Conservation (phyloP, 2,329 filamentous ascomycete genomes). For the Hymenoscyphus albidus region DNA sequence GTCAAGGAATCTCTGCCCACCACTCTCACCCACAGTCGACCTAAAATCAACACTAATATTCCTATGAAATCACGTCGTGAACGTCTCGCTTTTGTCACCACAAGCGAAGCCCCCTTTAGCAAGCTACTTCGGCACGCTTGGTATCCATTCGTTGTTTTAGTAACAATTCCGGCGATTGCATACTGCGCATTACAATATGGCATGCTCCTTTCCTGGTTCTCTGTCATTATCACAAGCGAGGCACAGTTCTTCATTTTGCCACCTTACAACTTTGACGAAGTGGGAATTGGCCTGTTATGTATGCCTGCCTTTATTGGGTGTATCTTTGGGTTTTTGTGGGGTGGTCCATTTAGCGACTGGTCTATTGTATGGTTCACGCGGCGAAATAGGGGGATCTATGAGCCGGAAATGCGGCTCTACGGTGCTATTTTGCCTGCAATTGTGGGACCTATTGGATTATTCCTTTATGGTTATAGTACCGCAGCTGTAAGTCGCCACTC, state of each 20-base stretch:
- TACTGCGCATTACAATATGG: slow-evolving; percentile 39
- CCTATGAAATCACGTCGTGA: slow-evolving; percentile 42
- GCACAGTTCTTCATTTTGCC: slow-evolving; percentile 37
- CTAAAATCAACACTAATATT: slow-evolving; percentile 25
- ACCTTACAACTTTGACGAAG: slow-evolving; percentile 40
- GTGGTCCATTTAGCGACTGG: slow-evolving; percentile 38
- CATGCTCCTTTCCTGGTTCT: slow-evolving; percentile 37
- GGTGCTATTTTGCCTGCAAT: slow-evolving; percentile 8
- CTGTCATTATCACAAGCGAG: slow-evolving; percentile 37
- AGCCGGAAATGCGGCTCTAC: slow-evolving; percentile 44
- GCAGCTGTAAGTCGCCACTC: slow-evolving; percentile 4
- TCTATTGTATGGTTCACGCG: slow-evolving; percentile 36
- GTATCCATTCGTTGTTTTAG: slow-evolving; percentile 38
- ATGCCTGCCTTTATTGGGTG: slow-evolving; percentile 40
- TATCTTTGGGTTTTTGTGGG: slow-evolving; percentile 34
- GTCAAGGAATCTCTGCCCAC: neutral
- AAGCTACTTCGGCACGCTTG: slow-evolving; percentile 36
- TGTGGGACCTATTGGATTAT: slow-evolving; percentile 11
- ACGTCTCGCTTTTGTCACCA: slow-evolving; percentile 37
- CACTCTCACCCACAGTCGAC: neutral
- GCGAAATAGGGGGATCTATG: slow-evolving; percentile 37
- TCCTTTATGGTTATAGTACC: slow-evolving; percentile 12
- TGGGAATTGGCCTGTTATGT: slow-evolving; percentile 39
- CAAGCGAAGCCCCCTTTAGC: slow-evolving; percentile 24
- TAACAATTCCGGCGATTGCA: slow-evolving; percentile 39